Evolutionary conservation across 2,329 filamentous ascomycete genomes (phyloP), one percentile per base, ranked within the genome.

Genomic region (Alternaria triticimaculans): DNA sequence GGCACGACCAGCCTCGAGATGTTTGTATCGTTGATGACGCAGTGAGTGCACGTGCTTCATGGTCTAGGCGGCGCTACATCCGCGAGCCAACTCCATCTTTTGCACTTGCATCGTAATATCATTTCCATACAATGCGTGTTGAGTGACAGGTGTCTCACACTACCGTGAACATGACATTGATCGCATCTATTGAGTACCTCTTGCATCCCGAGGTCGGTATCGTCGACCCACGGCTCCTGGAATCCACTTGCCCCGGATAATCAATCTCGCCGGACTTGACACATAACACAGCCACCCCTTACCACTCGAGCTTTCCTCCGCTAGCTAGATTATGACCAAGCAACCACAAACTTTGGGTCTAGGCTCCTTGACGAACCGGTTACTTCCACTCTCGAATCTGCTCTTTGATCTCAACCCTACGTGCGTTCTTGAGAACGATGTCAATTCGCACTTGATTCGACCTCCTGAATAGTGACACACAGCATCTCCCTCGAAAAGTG

Each of bases 301-400:
- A 74, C 60, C 63, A 69, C 41, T 68, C 61, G 8, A 68, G 70
- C 43, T 61, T 57, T 23, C 71, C 62, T 20, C 72, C 72, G 55
- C 68, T 72, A 20, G 73, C 72, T 9, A 60, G 55, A 60, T 75
- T 72, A 12, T 67, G 56, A 60, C 72, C 66, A 66, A 46, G 33
- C 15, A 67, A 73, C 71, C 68, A 75, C 72, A 74, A 74, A 6
- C 61, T 59, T 30, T 74, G 67, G 25, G 74, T 75, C 72, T 66
- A 6, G 70, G 72, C 71, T 70, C 73, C 21, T 71, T 60, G 37
- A 74, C 64, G 55, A 63, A 67, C 49, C 26, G 60, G 1, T 71
- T 71, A 55, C 57, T 70, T 3, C 71, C 72, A 33, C 71, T 69
- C 6, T 62, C 30, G 46, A 75, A 76, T 4, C 58, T 70, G 10